Evolutionary conservation across 148 eudicot genomes (phyloP), one percentile per base, ranked within the genome.

Genomic region (Pharnaceum exiguum): DNA sequence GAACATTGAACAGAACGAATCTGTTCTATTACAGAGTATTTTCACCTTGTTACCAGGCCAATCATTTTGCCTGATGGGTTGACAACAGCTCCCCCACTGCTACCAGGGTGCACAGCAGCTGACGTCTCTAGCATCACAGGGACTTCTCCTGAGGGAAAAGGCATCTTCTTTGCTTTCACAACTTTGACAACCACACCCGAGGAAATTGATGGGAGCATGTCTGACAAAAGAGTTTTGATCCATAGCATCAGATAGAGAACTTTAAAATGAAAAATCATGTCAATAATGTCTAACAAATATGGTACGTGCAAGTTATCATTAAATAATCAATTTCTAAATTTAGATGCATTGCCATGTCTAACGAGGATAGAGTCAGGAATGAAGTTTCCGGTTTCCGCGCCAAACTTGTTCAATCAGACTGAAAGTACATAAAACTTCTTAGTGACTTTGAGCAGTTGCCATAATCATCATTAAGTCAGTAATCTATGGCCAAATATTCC

Each of bases 31-130:
- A 86, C 84, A 79, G 4, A 17, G 6, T 28, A 36, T 38, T 26
- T 47, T 83, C n/a, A 90, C 99, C 99, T 93, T 26, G 99, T 93
- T 59, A 93, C 95, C 29, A 93, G 95, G 60, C 91, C 95, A 53
- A 91, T 81, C 99, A 93, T 79, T 57, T 49, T 74, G 64, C 99
- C 99, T 45, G 73, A 61, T 66, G 91, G 71, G 64, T 83, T 76
- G 39, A 93, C 80, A 31, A 93, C 79, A 29, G 90, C 94, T 56
- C 99, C 99, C 13, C 99, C 99, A 70, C 99, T 93, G 50, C 87
- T 82, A 70, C 99, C 99, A 55, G 99, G 96, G 75, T 93, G 91
- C 30, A 93, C 99, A 62, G 99, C 85, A 23, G 99, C 99, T 37
- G 99, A 88, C 56, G 99, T 93, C 81, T 88, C 90, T 36, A 93